These are phyloP conservation scores for Capsicum pubescens DNA, from an alignment of 257 asterid species.

Conservation along the genomic window DNA sequence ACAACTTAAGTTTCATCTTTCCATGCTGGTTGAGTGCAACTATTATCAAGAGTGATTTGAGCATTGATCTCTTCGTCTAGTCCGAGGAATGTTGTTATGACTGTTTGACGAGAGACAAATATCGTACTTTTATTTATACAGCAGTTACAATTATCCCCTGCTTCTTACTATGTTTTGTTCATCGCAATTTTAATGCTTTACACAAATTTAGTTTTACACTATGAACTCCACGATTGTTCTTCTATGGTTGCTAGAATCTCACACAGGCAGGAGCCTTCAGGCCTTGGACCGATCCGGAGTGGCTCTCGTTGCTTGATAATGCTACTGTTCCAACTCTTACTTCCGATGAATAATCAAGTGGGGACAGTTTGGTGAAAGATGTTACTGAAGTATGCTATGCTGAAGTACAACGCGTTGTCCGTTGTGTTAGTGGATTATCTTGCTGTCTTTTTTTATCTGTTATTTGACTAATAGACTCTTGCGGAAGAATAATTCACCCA, in stretches of 20 bases:
- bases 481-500: neutral
- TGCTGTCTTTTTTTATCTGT: neutral
- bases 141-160: neutral
- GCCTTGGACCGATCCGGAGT: slow-evolving; percentile 24
- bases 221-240: neutral
- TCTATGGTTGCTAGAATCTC: slow-evolving; percentile 28
- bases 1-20: neutral
- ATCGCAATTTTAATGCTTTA: neutral
- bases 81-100: neutral
- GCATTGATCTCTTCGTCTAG: slow-evolving; percentile 7
- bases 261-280: slow-evolving; percentile 28
- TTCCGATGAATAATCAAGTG: neutral
- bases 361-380: neutral
- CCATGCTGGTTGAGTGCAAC: neutral
- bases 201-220: neutral
- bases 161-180: slow-evolving; percentile 13
- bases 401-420: neutral
- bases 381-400: neutral
- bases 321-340: neutral
- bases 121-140: neutral
- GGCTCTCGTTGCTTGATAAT: slow-evolving; percentile 22
- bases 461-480: neutral
- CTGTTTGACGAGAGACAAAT: neutral
- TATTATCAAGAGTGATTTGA: neutral
- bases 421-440: neutral